phyloP scores from a whole-genome alignment of 768 basidiomycete species.

The Nidularia sp. region DNA sequence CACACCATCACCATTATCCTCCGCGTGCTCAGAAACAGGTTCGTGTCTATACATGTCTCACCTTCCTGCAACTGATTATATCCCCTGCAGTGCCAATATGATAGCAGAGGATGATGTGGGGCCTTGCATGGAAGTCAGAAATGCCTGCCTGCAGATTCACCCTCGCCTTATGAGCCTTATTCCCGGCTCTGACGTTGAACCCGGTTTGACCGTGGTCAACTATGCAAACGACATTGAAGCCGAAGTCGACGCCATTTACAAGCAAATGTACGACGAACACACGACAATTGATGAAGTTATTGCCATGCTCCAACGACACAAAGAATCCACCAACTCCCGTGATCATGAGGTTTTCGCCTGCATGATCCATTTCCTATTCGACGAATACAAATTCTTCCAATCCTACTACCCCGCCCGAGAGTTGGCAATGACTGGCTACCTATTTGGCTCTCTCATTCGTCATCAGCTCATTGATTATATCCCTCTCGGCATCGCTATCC shows the following conservation, averaged over 20 bases:
- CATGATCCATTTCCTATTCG: constrained; percentile 99
- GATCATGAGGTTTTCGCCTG: constrained; percentile 99
- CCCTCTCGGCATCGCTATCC: constrained; percentile 92
- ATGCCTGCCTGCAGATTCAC: constrained; percentile 89
- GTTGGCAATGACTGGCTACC: constrained; percentile 90
- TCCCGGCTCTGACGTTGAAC: constrained; percentile 83
- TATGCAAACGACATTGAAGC: constrained; percentile 87
- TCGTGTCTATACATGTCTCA: constrained; percentile 18
- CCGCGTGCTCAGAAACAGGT: constrained; percentile 83
- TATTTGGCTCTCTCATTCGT: constrained; percentile 96
- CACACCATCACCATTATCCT: constrained; percentile 91
- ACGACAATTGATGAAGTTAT: constrained; percentile 95
- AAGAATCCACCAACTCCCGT: constrained; percentile 73
- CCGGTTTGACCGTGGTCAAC: constrained; percentile 84
- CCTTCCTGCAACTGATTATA: constrained; percentile 2
- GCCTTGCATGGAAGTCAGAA: constrained; percentile 88
- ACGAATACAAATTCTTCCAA: constrained; percentile 99
- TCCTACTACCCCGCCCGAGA: constrained; percentile 92
- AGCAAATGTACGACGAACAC: constrained; percentile 96
- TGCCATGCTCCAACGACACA: constrained; percentile 78
- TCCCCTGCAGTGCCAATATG: constrained; percentile 51
- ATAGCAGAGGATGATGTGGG: constrained; percentile 79
- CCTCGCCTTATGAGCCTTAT: constrained; percentile 93
- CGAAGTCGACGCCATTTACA: constrained; percentile 94
- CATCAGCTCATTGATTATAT: constrained; percentile 90